Conservation (phyloP, 2,329 filamentous ascomycete genomes). For the Thelonectria discophora region DNA sequence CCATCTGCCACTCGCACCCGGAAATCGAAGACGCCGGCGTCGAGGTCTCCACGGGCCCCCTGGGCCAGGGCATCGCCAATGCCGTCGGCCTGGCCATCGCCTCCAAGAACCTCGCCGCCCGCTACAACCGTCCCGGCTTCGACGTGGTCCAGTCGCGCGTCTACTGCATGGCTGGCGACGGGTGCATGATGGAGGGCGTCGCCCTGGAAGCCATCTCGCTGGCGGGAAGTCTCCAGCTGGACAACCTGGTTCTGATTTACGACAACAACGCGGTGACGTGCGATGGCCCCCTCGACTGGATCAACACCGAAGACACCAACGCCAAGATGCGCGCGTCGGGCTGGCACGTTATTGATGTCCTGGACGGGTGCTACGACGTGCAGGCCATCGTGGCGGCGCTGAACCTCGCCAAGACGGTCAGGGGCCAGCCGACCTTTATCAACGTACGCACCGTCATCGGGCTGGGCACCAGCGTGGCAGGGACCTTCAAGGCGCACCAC, state of each 20-base stretch:
- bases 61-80: constrained; percentile 66
- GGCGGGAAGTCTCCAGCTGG: constrained; percentile 59
- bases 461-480: constrained; percentile 55
- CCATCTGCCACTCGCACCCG: constrained; percentile 59
- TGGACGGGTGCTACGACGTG: constrained; percentile 59
- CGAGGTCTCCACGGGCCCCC: constrained; percentile 65
- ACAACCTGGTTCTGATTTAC: constrained; percentile 64
- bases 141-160: constrained; percentile 59
- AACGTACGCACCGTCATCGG: constrained; percentile 67
- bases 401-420: constrained; percentile 47
- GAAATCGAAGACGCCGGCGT: constrained; percentile 65
- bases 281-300: constrained; percentile 61
- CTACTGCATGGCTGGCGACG: constrained; percentile 65
- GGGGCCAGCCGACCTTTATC: constrained; percentile 63
- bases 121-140: constrained; percentile 59
- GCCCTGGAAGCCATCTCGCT: constrained; percentile 63
- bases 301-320: constrained; percentile 63
- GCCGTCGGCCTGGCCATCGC: constrained; percentile 65
- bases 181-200: constrained; percentile 65
- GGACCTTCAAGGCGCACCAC: constrained; percentile 64
- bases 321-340: constrained; percentile 62
- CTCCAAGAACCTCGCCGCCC: constrained; percentile 60
- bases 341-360: constrained; percentile 62
- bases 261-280: constrained; percentile 68
- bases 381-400: constrained; percentile 56